A percentile compares a stretch with the other conserved stretches of the same genome.
phyloP scores from a whole-genome alignment of 2,329 filamentous ascomycete species.

The Fusarium cyanostomum region DNA sequence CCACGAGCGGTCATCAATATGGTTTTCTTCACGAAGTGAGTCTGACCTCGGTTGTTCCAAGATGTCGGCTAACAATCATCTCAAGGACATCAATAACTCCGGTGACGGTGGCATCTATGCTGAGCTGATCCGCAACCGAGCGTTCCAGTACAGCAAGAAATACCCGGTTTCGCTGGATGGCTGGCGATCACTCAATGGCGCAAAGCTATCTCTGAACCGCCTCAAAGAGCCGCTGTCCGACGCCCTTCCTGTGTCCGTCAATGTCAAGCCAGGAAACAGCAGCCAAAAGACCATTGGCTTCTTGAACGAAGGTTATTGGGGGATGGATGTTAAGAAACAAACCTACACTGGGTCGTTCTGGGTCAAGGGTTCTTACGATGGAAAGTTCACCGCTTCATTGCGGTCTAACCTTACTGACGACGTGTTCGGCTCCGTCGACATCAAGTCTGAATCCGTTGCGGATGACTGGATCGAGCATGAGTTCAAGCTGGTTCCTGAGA shows the following conservation, averaged over 20 bases:
- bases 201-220: conserved; percentile 58
- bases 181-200: conserved; percentile 56
- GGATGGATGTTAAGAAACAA: conserved; percentile 60
- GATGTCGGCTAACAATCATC: not conserved
- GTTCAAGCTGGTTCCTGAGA: conserved; percentile 54
- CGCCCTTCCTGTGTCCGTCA: conserved; percentile 62
- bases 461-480: conserved; percentile 62
- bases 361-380: conserved; percentile 60
- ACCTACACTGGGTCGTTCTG: conserved; percentile 63
- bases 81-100: conserved; percentile 71
- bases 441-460: conserved; percentile 54
- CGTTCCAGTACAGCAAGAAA: conserved; percentile 66
- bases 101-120: conserved; percentile 79
- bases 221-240: conserved; percentile 59
- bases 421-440: conserved; percentile 56
- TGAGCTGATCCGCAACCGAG: conserved; percentile 75
- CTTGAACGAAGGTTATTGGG: conserved; percentile 66
- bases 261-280: conserved; percentile 47
- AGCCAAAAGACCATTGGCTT: conserved; percentile 54
- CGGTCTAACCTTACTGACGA: conserved; percentile 56
- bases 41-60: fast-evolving
- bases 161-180: conserved; percentile 56
- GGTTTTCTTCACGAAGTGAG: conserved; percentile 57
- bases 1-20: conserved; percentile 56
- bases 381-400: conserved; percentile 58